These are phyloP conservation scores for Picea sitchensis DNA, from an alignment of 75 land plant species.

Conservation along the genomic window DNA sequence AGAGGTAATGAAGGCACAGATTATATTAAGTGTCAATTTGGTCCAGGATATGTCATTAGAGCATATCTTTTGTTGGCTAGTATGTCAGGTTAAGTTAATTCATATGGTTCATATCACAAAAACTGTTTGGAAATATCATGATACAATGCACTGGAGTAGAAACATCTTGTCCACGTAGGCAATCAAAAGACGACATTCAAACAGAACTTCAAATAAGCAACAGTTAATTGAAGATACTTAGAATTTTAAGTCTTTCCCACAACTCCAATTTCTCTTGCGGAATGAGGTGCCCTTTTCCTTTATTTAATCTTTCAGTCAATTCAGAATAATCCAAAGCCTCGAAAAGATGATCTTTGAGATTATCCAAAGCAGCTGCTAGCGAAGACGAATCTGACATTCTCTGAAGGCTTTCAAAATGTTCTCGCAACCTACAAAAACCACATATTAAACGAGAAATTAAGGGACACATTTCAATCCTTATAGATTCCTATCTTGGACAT, in stretches of 20 bases:
- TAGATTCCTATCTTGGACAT: not conserved
- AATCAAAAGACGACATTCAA: not conserved
- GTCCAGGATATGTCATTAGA: not conserved
- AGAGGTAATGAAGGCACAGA: no score
- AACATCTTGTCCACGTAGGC: not conserved
- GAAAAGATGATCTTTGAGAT: conserved; percentile 45
- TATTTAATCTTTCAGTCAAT: conserved; percentile 56
- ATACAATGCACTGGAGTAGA: not conserved
- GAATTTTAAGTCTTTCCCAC: conserved; percentile 87
- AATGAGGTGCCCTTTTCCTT: conserved; percentile 65
- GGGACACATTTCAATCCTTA: not conserved
- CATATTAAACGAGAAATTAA: not conserved
- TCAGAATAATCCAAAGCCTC: conserved; percentile 73
- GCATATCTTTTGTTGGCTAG: not conserved
- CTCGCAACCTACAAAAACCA: conserved; percentile 57
- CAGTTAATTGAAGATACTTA: conserved; percentile 47
- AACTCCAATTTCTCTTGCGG: conserved; percentile 71
- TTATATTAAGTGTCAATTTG: not conserved
- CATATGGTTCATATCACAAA: not conserved
- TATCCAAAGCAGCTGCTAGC: conserved; percentile 60
- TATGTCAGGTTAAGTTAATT: not conserved
- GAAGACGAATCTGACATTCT: conserved; percentile 80
- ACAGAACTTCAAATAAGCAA: not conserved
- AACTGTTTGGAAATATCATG: not conserved
- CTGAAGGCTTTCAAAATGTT: conserved; percentile 82